phyloP scores from a whole-genome alignment of 2,329 filamentous ascomycete genomes.

The Trichoderma atrobrunneum region DNA sequence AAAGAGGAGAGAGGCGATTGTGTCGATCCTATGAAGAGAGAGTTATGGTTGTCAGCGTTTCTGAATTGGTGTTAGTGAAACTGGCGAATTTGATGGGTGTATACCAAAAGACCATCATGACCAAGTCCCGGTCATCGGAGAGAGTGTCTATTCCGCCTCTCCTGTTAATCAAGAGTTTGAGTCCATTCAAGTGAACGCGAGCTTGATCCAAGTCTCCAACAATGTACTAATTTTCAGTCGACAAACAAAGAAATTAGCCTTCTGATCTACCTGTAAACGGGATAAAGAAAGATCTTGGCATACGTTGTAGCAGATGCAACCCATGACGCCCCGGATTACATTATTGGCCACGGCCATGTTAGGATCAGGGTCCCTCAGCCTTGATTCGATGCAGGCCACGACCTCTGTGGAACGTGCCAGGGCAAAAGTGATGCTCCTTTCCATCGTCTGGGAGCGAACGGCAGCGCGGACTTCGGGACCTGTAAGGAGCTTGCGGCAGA shows the following conservation, averaged over 20 bases:
- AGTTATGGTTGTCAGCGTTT: neutral
- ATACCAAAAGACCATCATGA: slow-evolving; percentile 13
- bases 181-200: neutral
- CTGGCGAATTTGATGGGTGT: neutral
- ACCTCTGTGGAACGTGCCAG: slow-evolving; percentile 9
- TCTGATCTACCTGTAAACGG: too few relatives aligned
- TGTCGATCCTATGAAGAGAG: neutral
- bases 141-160: slow-evolving; percentile 15
- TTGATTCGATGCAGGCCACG: neutral
- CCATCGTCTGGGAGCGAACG: neutral
- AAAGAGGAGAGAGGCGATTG: neutral
- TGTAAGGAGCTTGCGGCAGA: slow-evolving; percentile 7
- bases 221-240: neutral
- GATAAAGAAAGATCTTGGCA: neutral
- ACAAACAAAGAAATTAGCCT: neutral
- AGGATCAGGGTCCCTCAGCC: neutral
- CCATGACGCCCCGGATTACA: slow-evolving; percentile 1
- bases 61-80: neutral
- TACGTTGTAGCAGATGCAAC: slow-evolving; percentile 17
- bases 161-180: slow-evolving; percentile 2
- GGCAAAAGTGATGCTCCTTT: neutral
- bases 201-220: slow-evolving; percentile 1
- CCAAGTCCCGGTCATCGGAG: neutral
- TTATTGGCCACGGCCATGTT: neutral
- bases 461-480: slow-evolving; percentile 8